Conservation (phyloP, 768 basidiomycete genomes). For the Mrakia frigida region DNA sequence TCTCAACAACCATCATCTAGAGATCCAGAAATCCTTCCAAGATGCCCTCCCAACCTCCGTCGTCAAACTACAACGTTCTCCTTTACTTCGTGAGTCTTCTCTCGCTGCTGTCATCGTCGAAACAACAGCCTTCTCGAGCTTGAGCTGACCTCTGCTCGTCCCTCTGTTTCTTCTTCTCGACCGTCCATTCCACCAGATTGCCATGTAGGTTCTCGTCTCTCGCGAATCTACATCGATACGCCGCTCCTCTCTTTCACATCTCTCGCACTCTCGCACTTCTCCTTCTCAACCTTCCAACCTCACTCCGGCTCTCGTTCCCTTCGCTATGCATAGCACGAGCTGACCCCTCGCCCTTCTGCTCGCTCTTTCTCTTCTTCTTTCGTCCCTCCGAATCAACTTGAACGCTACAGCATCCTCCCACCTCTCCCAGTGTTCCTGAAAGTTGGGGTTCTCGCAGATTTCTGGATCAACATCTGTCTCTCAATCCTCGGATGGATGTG, state of each 20-base stretch:
- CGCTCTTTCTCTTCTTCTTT: neutral
- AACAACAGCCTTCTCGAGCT: neutral
- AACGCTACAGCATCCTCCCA: neutral
- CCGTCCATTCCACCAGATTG: too few relatives aligned
- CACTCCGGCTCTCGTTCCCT: too few relatives aligned
- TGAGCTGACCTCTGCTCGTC: neutral
- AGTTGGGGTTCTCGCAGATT: neutral
- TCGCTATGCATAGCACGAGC: too few relatives aligned
- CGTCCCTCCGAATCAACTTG: too few relatives aligned
- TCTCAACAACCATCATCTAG: neutral
- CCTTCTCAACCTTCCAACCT: too few relatives aligned
- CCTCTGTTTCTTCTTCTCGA: neutral
- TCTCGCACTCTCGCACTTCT: neutral
- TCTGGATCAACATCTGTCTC: slow-evolving; percentile 6
- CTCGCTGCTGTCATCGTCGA: too few relatives aligned
- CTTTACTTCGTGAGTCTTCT: slow-evolving; percentile 5
- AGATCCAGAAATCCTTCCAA: neutral
- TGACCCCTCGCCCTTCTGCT: neutral
- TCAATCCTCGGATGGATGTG: neutral
- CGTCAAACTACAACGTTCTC: slow-evolving; percentile 2
- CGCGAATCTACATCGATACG: neutral
- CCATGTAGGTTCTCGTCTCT: neutral
- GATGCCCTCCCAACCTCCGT: neutral
- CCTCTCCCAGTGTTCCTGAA: slow-evolving; percentile 9
- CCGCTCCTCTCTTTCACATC: neutral